Evolutionary conservation across 345 rosid genomes (phyloP).

Genomic region (Psidium guajava): DNA sequence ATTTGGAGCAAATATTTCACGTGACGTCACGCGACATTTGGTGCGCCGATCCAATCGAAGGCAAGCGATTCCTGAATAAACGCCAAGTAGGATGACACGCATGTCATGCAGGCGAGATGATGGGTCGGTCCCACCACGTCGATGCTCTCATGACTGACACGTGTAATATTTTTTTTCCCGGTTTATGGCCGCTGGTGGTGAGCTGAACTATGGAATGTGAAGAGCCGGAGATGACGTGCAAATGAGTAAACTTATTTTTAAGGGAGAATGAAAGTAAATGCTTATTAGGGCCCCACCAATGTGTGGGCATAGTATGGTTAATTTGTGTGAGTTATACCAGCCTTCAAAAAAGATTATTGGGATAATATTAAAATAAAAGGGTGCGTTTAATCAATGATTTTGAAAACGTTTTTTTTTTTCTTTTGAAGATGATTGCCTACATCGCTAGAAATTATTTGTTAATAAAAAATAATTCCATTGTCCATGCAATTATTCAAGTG

Average conservation of each 20-base stretch:
- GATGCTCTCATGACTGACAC: neutral
- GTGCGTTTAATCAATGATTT: too few relatives aligned
- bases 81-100: neutral
- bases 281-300: neutral
- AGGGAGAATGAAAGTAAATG: neutral
- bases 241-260: neutral
- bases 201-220: neutral
- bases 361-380: too few relatives aligned
- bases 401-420: too few relatives aligned
- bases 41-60: neutral
- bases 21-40: neutral
- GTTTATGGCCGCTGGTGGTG: neutral
- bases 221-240: neutral
- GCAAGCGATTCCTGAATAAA: neutral
- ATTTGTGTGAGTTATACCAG: neutral
- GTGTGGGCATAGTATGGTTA: neutral
- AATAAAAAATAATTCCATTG: too few relatives aligned
- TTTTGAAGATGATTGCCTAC: too few relatives aligned
- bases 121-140: neutral
- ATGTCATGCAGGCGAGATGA: neutral
- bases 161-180: neutral
- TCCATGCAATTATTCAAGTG: too few relatives aligned
- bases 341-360: neutral
- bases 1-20: neutral
- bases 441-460: too few relatives aligned